Percentiles rank a stretch among this genome's conserved stretches.
These are phyloP conservation scores for Magnolia kwangsiensis DNA, from an alignment of 164 flowering plant genomes.

Conservation along the genomic window DNA sequence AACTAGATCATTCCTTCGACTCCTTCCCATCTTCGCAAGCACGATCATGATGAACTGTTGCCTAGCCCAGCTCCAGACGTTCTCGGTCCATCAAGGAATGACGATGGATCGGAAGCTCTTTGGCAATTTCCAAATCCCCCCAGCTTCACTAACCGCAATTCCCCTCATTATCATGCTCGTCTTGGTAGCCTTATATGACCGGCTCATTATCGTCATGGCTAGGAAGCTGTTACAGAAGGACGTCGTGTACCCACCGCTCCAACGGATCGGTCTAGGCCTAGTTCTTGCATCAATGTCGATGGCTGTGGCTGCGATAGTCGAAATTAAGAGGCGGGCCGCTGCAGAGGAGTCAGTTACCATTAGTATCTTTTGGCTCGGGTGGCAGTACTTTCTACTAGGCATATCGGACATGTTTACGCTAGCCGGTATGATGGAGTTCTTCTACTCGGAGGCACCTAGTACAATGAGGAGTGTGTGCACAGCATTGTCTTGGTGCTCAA, in stretches of 20 bases:
- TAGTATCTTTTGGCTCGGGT: slow-evolving; percentile 40
- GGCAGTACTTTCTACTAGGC: slow-evolving; percentile 53
- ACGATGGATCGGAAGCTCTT: slow-evolving; percentile 48
- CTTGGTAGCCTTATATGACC: slow-evolving; percentile 38
- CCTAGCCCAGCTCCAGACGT: slow-evolving; percentile 58
- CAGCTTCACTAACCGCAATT: slow-evolving; percentile 48
- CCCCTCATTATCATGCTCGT: slow-evolving; percentile 40
- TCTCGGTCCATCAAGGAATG: slow-evolving; percentile 54
- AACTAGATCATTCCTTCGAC: slow-evolving; percentile 38
- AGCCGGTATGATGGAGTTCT: slow-evolving; percentile 48
- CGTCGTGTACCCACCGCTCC: slow-evolving; percentile 41
- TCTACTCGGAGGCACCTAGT: slow-evolving; percentile 53
- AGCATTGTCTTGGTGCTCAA: slow-evolving; percentile 47
- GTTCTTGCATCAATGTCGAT: slow-evolving; percentile 40
- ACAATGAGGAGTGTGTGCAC: slow-evolving; percentile 45
- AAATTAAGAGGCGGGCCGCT: slow-evolving; percentile 36
- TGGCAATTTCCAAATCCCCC: slow-evolving; percentile 37
- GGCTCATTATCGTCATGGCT: slow-evolving; percentile 24
- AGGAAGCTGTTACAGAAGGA: slow-evolving; percentile 25
- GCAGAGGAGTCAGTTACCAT: slow-evolving; percentile 39
- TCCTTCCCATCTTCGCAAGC: slow-evolving; percentile 47
- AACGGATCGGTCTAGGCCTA: slow-evolving; percentile 46
- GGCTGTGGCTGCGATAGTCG: slow-evolving; percentile 43
- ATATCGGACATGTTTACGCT: slow-evolving; percentile 55
- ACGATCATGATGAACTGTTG: slow-evolving; percentile 55